Percentiles rank a stretch among this genome's conserved stretches.
Evolutionary conservation across 176 grass and related monocot genomes (phyloP).

Genomic region (Cenchrus purpureus): DNA sequence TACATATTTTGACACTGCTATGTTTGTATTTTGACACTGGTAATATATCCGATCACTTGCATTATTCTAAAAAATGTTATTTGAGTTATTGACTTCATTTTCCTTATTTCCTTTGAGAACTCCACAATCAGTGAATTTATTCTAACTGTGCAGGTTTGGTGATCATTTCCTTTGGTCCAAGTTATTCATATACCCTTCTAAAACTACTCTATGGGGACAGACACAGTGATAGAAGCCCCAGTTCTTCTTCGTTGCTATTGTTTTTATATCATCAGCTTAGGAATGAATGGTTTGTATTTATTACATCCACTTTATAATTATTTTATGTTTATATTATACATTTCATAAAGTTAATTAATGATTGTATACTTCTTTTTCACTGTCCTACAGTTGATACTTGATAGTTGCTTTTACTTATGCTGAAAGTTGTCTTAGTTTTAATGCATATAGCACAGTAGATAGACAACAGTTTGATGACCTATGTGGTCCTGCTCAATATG

Average conservation of each 20-base stretch:
- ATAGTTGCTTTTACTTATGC: background rate
- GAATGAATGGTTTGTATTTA: conserved; percentile 79
- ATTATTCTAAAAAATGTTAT: conserved; percentile 5
- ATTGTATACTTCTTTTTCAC: background rate
- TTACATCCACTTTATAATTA: conserved; percentile 25
- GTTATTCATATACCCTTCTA: conserved; percentile 93
- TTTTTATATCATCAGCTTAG: conserved; percentile 90
- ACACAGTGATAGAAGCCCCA: conserved; percentile 83
- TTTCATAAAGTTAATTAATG: conserved; percentile 7
- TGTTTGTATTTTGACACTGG: background rate
- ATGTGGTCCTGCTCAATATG: background rate
- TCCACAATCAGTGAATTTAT: conserved; percentile 13
- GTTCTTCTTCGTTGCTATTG: conserved; percentile 87
- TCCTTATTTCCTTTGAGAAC: conserved; percentile 23
- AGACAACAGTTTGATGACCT: background rate
- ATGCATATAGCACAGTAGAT: background rate
- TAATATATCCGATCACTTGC: background rate
- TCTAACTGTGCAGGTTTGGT: conserved; percentile 69
- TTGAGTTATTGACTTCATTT: background rate
- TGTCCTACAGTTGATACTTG: background rate
- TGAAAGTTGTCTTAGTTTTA: background rate
- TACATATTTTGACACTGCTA: conserved; percentile 35
- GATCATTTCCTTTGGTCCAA: conserved; percentile 96
- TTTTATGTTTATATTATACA: conserved; percentile 8
- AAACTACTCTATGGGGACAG: conserved; percentile 80